phyloP scores from a whole-genome alignment of 2,329 filamentous ascomycete species.

The Paracoccidioides lutzii region DNA sequence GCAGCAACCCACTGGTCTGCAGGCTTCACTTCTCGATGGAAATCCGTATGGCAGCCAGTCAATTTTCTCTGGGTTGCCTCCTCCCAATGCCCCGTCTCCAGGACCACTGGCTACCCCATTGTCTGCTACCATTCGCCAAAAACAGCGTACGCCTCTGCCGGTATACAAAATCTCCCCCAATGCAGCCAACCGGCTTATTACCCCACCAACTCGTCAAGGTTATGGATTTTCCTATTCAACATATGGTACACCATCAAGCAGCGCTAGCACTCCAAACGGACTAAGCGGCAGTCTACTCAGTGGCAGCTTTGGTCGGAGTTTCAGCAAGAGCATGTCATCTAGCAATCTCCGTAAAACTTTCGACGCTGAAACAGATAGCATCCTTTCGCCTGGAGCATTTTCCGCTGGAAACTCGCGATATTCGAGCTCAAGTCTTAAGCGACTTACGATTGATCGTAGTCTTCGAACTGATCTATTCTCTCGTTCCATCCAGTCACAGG shows the following conservation, averaged over 20 bases:
- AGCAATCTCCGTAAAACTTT: constrained; percentile 75
- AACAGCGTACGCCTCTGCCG: constrained; percentile 66
- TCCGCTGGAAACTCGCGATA: constrained; percentile 54
- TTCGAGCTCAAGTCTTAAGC: constrained; percentile 65
- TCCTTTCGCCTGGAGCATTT: constrained; percentile 75
- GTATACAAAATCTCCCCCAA: constrained; percentile 78
- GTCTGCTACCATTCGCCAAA: constrained; percentile 59
- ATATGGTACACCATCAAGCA: constrained; percentile 68
- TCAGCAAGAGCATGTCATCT: constrained; percentile 79
- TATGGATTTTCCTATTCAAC: constrained; percentile 91
- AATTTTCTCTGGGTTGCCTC: constrained; percentile 61
- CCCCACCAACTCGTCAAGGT: constrained; percentile 66
- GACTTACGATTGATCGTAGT: constrained; percentile 80
- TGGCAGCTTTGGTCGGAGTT: constrained; percentile 47
- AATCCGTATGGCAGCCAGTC: constrained; percentile 83
- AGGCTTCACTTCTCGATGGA: constrained; percentile 67
- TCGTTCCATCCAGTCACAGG: constrained; percentile 25
- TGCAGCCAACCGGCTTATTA: constrained; percentile 65
- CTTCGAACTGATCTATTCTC: constrained; percentile 55
- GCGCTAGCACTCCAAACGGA: constrained; percentile 54
- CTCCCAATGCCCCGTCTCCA: constrained; percentile 54
- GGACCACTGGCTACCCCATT: constrained; percentile 88
- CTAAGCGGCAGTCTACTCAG: constrained; percentile 46
- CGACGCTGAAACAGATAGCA: constrained; percentile 64
- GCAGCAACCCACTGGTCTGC: constrained; percentile 41